Evolutionary conservation across 2,329 filamentous ascomycete species (phyloP).

Genomic region (Akanthomyces uredinophilus): DNA sequence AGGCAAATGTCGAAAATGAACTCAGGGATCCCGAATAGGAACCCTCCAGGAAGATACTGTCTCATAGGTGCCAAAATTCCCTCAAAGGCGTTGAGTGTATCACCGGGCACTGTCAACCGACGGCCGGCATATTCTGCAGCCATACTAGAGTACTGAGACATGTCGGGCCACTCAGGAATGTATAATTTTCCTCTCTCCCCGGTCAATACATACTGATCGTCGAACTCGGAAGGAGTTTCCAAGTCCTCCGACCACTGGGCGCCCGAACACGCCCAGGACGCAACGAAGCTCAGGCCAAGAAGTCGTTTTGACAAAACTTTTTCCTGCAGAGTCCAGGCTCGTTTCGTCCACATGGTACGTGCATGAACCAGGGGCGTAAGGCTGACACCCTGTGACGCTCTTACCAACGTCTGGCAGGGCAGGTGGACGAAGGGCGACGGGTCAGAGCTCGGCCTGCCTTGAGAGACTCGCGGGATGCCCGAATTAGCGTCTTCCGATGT

Average conservation of each 20-base stretch:
- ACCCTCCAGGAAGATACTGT: not conserved
- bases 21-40: constrained; percentile 10
- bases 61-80: constrained; percentile 13
- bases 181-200: not conserved
- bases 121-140: constrained; percentile 9
- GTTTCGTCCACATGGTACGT: not conserved
- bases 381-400: constrained; percentile 5
- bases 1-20: constrained; percentile 12
- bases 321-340: constrained; percentile 15
- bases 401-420: constrained; percentile 2
- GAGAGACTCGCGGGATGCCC: constrained; percentile 2
- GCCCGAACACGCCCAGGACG: constrained; percentile 11
- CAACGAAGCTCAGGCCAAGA: constrained; percentile 4
- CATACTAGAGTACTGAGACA: constrained; percentile 1
- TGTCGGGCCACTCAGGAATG: constrained; percentile 6
- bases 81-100: constrained; percentile 13
- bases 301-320: constrained; percentile 12
- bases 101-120: constrained; percentile 3
- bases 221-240: constrained; percentile 4
- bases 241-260: constrained; percentile 13
- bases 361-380: not conserved
- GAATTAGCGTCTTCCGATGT: constrained; percentile 1
- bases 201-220: not conserved
- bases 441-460: not conserved
- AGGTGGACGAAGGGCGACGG: constrained; percentile 2